Conservation (phyloP, 129 eudicot genomes). For the Gnaphalium uliginosum region DNA sequence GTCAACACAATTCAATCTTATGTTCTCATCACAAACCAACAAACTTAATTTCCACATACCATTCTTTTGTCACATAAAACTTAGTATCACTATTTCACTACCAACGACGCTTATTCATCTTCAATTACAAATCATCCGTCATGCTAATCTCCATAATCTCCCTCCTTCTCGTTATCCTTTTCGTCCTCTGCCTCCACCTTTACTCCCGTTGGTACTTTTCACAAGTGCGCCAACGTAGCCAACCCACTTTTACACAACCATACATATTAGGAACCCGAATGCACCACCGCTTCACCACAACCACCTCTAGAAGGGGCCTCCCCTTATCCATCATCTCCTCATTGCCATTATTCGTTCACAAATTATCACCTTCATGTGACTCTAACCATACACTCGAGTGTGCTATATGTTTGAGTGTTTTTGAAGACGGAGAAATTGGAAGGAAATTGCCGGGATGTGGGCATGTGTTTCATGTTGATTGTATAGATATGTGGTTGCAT, state of each 20-base stretch:
- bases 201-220: constrained; percentile 56
- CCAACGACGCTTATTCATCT: neutral
- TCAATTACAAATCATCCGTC: constrained; percentile 9
- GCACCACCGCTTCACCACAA: constrained; percentile 23
- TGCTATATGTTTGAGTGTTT: constrained; percentile 52
- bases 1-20: neutral
- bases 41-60: constrained; percentile 8
- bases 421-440: constrained; percentile 48
- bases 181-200: constrained; percentile 43
- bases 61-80: constrained; percentile 8
- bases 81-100: constrained; percentile 18
- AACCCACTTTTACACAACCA: constrained; percentile 28
- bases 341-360: constrained; percentile 44
- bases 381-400: constrained; percentile 44
- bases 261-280: constrained; percentile 30
- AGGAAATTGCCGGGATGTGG: constrained; percentile 47
- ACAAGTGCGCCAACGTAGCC: constrained; percentile 28
- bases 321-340: constrained; percentile 43
- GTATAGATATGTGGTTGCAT: constrained; percentile 69
- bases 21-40: constrained; percentile 13
- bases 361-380: constrained; percentile 3
- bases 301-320: constrained; percentile 41
- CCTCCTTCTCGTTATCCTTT: constrained; percentile 44
- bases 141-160: constrained; percentile 51
- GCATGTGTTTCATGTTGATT: constrained; percentile 60